phyloP scores from a whole-genome alignment of 75 land plant genomes.

The Selaginella moellendorffii region DNA sequence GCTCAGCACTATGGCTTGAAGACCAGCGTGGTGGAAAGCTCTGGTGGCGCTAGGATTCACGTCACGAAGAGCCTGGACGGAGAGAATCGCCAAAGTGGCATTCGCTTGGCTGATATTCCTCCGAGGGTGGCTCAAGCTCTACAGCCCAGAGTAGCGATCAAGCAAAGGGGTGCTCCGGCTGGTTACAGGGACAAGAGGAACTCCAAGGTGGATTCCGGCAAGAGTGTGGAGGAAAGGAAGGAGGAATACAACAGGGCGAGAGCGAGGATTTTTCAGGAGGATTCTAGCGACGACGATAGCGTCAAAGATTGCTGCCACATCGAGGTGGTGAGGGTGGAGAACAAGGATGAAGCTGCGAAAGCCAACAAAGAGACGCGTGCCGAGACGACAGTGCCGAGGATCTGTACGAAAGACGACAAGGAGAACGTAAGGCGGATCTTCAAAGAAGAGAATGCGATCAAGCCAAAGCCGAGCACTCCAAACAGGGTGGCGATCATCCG shows the following conservation, averaged over 20 bases:
- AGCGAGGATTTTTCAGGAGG: neutral
- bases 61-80: slow-evolving; percentile 49
- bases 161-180: slow-evolving; percentile 33
- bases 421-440: too few relatives aligned
- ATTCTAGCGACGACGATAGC: neutral
- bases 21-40: neutral
- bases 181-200: slow-evolving; percentile 15
- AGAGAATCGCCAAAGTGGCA: slow-evolving; percentile 35
- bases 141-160: slow-evolving; percentile 44
- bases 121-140: slow-evolving; percentile 22
- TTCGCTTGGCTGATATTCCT: slow-evolving; percentile 62
- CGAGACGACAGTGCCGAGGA: too few relatives aligned
- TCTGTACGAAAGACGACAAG: too few relatives aligned
- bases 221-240: slow-evolving; percentile 82
- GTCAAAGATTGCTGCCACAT: neutral
- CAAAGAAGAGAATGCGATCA: too few relatives aligned
- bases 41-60: slow-evolving; percentile 31
- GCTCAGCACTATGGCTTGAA: slow-evolving; percentile 1
- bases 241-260: slow-evolving; percentile 65
- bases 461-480: neutral
- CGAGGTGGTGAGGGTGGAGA: neutral
- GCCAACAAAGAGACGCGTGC: too few relatives aligned
- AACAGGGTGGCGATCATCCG: slow-evolving; percentile 4
- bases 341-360: neutral
- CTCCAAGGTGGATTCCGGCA: slow-evolving; percentile 26